A percentile compares a stretch with the other conserved stretches of the same genome.
These are phyloP conservation scores for Phytophthora constricta DNA, from an alignment of 352 stramenopile genomes.

Conservation along the genomic window DNA sequence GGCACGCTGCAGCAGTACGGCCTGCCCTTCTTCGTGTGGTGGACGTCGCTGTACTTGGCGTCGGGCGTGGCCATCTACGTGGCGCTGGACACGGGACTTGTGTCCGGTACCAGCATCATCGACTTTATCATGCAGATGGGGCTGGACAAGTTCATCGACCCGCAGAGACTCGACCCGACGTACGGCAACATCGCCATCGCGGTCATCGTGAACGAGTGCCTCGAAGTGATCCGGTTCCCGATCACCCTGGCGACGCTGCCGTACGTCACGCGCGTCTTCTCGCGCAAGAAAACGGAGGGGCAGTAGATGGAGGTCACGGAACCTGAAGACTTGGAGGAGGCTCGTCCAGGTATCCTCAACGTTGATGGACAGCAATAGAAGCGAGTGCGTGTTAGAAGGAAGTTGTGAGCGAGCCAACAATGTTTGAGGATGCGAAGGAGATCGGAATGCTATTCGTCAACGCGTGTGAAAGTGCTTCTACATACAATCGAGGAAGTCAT, in stretches of 20 bases:
- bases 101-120: conserved; percentile 81
- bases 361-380: conserved; percentile 25
- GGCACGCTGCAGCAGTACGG: conserved; percentile 85
- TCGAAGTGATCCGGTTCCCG: conserved; percentile 89
- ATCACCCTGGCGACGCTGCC: conserved; percentile 85
- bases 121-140: conserved; percentile 86
- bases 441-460: not conserved
- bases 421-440: not conserved
- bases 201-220: conserved; percentile 84
- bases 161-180: conserved; percentile 76
- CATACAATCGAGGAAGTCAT: too few species aligned
- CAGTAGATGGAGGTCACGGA: conserved; percentile 42
- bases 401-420: not conserved
- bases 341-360: conserved; percentile 7
- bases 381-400: conserved; percentile 16
- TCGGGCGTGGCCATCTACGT: conserved; percentile 79
- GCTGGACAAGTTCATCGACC: conserved; percentile 80
- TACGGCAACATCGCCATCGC: conserved; percentile 89
- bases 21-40: conserved; percentile 86
- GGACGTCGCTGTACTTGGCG: conserved; percentile 77
- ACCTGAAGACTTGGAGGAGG: too few species aligned
- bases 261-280: conserved; percentile 76
- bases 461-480: not conserved
- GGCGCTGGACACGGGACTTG: conserved; percentile 72
- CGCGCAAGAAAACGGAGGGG: conserved; percentile 42